phyloP scores from a whole-genome alignment of 2,329 filamentous ascomycete genomes.

The Dothideomycetes sp. region DNA sequence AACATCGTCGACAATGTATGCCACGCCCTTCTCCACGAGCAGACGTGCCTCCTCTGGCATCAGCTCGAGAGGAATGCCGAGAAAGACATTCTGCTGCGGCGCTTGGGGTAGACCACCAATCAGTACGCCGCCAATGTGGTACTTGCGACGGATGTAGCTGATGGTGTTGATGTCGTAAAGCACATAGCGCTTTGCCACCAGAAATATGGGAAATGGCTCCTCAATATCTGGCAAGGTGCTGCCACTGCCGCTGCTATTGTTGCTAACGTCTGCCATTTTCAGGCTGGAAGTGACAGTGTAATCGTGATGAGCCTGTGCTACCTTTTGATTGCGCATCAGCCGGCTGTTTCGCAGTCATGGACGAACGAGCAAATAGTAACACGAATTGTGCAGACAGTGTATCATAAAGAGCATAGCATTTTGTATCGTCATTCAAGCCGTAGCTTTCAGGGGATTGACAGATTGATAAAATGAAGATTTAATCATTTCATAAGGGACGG shows the following conservation, averaged over 20 bases:
- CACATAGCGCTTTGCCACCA: conserved; percentile 70
- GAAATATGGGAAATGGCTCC: conserved; percentile 66
- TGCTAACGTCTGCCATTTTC: conserved; percentile 8
- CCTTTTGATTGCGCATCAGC: too few species aligned
- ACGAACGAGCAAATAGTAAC: too few species aligned
- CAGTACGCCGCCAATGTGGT: conserved; percentile 78
- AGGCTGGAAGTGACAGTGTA: too few species aligned
- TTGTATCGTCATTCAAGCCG: conserved; percentile 40
- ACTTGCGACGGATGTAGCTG: conserved; percentile 62
- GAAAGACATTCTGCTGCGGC: conserved; percentile 89
- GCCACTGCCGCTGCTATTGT: conserved; percentile 21
- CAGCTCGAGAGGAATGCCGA: conserved; percentile 77
- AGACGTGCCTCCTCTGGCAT: conserved; percentile 81
- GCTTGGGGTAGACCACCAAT: conserved; percentile 83
- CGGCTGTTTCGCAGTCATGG: too few species aligned
- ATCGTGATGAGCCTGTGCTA: too few species aligned
- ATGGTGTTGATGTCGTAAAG: conserved; percentile 80
- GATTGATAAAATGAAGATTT: conserved; percentile 52
- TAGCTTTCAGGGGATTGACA: conserved; percentile 70
- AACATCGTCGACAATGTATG: conserved; percentile 70
- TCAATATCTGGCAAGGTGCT: conserved; percentile 33
- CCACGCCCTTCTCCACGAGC: conserved; percentile 65
- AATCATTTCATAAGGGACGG: too few species aligned
- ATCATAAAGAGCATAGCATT: conserved; percentile 35
- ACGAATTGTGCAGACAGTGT: neutral